Conservation (phyloP, 129 eudicot species). For the Flaveria bidentis region DNA sequence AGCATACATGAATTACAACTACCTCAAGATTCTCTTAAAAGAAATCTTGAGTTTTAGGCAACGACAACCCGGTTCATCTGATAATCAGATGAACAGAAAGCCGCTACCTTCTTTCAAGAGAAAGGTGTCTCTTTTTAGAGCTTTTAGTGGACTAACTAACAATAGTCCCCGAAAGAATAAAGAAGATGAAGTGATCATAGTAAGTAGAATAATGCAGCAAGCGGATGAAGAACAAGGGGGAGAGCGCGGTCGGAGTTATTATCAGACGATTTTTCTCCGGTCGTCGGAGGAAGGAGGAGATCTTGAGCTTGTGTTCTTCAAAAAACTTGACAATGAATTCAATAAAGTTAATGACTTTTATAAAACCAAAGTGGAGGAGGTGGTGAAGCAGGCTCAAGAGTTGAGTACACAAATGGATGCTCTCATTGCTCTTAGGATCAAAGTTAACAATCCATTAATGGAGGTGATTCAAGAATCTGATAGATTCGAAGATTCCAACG, state of each 20-base stretch:
- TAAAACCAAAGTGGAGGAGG: constrained; percentile 48
- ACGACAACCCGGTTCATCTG: neutral
- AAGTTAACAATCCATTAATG: constrained; percentile 31
- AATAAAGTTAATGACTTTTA: constrained; percentile 59
- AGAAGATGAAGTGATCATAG: constrained; percentile 39
- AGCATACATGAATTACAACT: constrained; percentile 54
- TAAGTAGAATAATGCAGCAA: constrained; percentile 33
- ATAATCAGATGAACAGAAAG: constrained; percentile 1
- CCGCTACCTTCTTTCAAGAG: constrained; percentile 15
- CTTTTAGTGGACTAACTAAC: constrained; percentile 55
- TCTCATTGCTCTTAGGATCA: constrained; percentile 53
- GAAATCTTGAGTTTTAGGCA: constrained; percentile 36
- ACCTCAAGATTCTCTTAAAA: constrained; percentile 44
- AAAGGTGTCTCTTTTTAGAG: constrained; percentile 43
- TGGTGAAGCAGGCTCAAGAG: constrained; percentile 43
- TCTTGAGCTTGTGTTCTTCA: constrained; percentile 51
- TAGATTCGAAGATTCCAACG: neutral
- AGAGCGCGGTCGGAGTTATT: constrained; percentile 8
- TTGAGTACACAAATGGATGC: constrained; percentile 65
- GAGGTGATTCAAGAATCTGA: constrained; percentile 37
- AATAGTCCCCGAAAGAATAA: neutral
- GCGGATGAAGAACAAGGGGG: constrained; percentile 35
- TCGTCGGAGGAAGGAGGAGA: constrained; percentile 56
- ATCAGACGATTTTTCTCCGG: constrained; percentile 51
- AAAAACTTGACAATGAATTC: constrained; percentile 52